Percentiles rank a stretch among this genome's conserved stretches.
Evolutionary conservation across 192 early-diverging fungal genomes (phyloP).

Genomic region (Funneliformis mosseae): DNA sequence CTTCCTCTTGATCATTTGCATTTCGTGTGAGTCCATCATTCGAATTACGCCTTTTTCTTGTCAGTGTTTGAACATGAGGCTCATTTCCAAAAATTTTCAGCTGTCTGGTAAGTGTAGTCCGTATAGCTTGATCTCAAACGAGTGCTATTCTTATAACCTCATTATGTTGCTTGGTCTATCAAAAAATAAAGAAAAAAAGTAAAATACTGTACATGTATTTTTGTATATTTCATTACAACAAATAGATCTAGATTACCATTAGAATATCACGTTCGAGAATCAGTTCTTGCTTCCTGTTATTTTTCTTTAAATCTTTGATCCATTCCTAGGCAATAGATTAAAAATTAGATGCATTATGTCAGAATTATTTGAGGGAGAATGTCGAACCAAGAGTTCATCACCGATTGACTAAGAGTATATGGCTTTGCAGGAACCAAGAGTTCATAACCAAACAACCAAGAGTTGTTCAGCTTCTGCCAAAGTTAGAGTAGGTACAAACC

Average conservation of each 20-base stretch:
- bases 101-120: not conserved
- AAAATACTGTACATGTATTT: not conserved
- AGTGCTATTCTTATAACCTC: not conserved
- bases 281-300: not conserved
- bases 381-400: constrained; percentile 30
- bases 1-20: too few species aligned
- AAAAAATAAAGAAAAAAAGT: not conserved
- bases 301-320: not conserved
- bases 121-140: not conserved
- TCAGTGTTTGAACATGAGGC: not conserved
- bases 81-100: not conserved
- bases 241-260: constrained; percentile 6
- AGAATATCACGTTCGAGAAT: not conserved
- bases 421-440: constrained; percentile 13
- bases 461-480: constrained; percentile 32
- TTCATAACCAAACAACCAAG: constrained; percentile 27
- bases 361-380: constrained; percentile 12
- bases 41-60: not conserved
- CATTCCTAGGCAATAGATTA: not conserved
- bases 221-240: not conserved
- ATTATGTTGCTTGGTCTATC: not conserved
- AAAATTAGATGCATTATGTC: not conserved
- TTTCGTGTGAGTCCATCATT: too few species aligned
- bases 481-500: constrained; percentile 27
- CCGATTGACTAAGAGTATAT: constrained; percentile 22